Evolutionary conservation across 106 monocot species (phyloP).

Genomic region (Allium fistulosum): DNA sequence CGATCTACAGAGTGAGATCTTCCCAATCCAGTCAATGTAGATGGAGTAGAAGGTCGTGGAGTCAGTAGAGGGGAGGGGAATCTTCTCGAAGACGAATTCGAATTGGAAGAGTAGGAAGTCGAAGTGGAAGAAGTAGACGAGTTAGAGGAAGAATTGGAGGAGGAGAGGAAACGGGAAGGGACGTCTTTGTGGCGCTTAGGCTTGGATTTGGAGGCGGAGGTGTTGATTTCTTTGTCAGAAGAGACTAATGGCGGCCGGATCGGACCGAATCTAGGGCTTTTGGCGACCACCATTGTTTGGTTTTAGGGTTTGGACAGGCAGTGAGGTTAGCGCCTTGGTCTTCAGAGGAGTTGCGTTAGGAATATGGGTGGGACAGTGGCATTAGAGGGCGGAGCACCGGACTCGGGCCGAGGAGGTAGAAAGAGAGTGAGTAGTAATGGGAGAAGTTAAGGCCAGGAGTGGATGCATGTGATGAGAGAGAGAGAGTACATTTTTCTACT

Average conservation of each 20-base stretch:
- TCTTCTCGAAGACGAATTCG: constrained; percentile 32
- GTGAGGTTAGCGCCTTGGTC: constrained; percentile 1
- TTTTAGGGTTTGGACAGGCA: not conserved
- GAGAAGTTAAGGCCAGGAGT: not conserved
- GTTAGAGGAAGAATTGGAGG: constrained; percentile 16
- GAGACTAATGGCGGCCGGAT: constrained; percentile 46
- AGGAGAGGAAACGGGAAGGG: constrained; percentile 51
- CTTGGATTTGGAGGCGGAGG: constrained; percentile 3
- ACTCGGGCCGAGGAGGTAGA: not conserved
- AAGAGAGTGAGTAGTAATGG: not conserved
- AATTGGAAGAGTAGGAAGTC: constrained; percentile 17
- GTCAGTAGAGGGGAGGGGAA: constrained; percentile 42
- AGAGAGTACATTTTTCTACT: no score
- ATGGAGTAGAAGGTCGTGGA: constrained; percentile 23
- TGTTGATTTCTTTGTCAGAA: constrained; percentile 58
- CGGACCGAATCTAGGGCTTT: constrained; percentile 11
- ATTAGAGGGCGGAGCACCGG: not conserved
- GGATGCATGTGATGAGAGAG: no score
- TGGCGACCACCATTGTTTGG: constrained; percentile 21
- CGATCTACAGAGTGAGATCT: constrained; percentile 86
- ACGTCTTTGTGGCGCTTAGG: constrained; percentile 34
- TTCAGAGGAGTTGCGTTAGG: not conserved
- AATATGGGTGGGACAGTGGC: not conserved
- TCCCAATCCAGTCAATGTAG: constrained; percentile 20
- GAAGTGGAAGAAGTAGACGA: constrained; percentile 25